Conservation (phyloP, 2,329 filamentous ascomycete genomes). For the Ascochyta viciae-villosae region DNA sequence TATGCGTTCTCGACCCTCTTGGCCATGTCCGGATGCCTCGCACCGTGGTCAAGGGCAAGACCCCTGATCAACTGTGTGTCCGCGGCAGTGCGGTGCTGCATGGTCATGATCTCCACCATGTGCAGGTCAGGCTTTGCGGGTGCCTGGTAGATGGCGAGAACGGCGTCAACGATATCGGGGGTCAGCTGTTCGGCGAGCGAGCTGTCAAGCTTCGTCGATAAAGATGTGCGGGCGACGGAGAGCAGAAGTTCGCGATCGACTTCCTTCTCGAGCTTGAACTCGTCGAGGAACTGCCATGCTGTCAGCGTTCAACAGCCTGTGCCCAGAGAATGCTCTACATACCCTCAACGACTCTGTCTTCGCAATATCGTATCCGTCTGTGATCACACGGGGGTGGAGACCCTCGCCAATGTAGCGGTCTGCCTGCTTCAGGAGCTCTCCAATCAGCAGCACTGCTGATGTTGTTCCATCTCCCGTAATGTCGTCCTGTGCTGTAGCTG, state of each 20-base stretch:
- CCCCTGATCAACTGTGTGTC: slow-evolving; percentile 96
- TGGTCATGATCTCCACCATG: slow-evolving; percentile 99
- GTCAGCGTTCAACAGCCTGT: slow-evolving; percentile 11
- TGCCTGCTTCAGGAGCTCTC: slow-evolving; percentile 96
- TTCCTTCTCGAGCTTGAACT: slow-evolving; percentile 87
- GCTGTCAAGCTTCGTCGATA: slow-evolving; percentile 92
- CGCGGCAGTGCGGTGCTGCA: slow-evolving; percentile 96
- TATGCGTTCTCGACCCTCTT: slow-evolving; percentile 94
- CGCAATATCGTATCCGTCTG: slow-evolving; percentile 95
- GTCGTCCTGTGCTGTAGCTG: slow-evolving; percentile 96
- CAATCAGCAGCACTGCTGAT: slow-evolving; percentile 91
- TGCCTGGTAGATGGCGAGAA: slow-evolving; percentile 89
- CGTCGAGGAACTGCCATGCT: slow-evolving; percentile 77
- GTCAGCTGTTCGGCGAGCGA: slow-evolving; percentile 90
- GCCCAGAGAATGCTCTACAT: not conserved
- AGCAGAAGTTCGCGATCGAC: slow-evolving; percentile 94
- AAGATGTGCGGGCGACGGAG: slow-evolving; percentile 90
- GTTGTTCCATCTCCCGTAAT: slow-evolving; percentile 98
- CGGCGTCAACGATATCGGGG: slow-evolving; percentile 93
- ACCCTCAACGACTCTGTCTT: slow-evolving; percentile 92
- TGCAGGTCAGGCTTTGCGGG: slow-evolving; percentile 94
- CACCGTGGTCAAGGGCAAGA: slow-evolving; percentile 91
- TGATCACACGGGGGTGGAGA: slow-evolving; percentile 95
- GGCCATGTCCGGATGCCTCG: slow-evolving; percentile 97
- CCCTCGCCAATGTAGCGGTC: slow-evolving; percentile 95